phyloP scores from a whole-genome alignment of 495 filamentous ascomycete species.

The Penicillium angulare region DNA sequence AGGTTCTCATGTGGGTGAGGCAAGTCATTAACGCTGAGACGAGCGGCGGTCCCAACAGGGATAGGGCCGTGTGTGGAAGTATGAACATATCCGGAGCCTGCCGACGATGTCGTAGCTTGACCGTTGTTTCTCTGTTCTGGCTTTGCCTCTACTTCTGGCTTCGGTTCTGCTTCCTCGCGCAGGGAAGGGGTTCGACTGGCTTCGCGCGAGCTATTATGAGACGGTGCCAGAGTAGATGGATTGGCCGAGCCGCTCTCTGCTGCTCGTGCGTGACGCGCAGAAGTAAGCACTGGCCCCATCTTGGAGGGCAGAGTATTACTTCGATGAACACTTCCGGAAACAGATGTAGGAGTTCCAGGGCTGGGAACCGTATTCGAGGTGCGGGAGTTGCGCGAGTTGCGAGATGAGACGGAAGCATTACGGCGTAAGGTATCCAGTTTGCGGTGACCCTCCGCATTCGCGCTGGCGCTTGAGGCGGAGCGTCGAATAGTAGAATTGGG shows the following conservation, averaged over 20 bases:
- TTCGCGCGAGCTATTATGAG: constrained; percentile 34
- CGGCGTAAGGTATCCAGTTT: constrained; percentile 70
- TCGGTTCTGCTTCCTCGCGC: constrained; percentile 24
- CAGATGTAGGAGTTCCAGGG: constrained; percentile 65
- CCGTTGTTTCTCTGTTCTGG: constrained; percentile 4
- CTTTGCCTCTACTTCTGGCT: constrained; percentile 3
- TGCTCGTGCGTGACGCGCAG: constrained; percentile 52
- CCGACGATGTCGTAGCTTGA: constrained; percentile 7
- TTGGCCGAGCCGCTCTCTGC: constrained; percentile 30
- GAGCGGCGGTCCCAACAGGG: constrained; percentile 21
- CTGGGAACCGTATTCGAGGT: constrained; percentile 67
- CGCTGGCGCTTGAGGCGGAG: constrained; percentile 84
- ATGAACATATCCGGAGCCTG: constrained; percentile 27
- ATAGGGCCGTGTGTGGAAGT: constrained; percentile 40
- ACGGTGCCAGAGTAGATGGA: constrained; percentile 30
- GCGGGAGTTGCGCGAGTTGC: constrained; percentile 71
- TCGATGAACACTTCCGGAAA: constrained; percentile 62
- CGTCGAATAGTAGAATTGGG: constrained; percentile 59
- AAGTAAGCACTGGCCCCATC: constrained; percentile 69
- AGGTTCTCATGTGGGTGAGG: constrained; percentile 46
- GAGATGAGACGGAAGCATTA: constrained; percentile 75
- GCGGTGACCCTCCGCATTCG: constrained; percentile 78
- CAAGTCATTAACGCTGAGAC: constrained; percentile 19
- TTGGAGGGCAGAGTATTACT: constrained; percentile 97
- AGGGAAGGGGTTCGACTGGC: constrained; percentile 35